Conservation (phyloP, 495 filamentous ascomycete genomes). For the Trichoderma gamsii region DNA sequence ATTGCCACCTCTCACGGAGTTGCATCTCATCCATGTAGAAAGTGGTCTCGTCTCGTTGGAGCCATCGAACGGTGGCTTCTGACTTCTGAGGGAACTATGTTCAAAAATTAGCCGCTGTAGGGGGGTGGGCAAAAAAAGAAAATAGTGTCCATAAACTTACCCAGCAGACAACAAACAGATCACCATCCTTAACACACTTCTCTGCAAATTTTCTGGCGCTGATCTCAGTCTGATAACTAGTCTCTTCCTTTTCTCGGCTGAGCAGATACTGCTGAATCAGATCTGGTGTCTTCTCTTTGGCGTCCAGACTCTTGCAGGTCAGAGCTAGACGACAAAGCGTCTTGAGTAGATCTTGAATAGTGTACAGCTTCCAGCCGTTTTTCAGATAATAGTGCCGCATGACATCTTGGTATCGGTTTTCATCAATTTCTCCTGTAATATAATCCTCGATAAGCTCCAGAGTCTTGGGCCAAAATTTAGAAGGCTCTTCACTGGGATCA, state of each 20-base stretch:
- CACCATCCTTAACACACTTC: constrained; percentile 79
- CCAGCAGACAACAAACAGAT: constrained; percentile 78
- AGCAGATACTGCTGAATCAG: constrained; percentile 76
- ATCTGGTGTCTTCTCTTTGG: constrained; percentile 84
- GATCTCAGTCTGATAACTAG: constrained; percentile 77
- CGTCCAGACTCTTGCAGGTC: constrained; percentile 68
- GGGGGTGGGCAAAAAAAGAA: constrained; percentile 10
- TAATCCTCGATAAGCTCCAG: constrained; percentile 73
- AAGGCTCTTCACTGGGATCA: constrained; percentile 33
- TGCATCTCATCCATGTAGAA: constrained; percentile 62
- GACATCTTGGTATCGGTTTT: constrained; percentile 75
- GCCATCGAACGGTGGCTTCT: constrained; percentile 59
- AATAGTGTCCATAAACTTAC: constrained; percentile 47
- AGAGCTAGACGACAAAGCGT: constrained; percentile 70
- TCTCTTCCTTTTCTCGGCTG: constrained; percentile 72
- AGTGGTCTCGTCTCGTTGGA: constrained; percentile 75
- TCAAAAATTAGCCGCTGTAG: constrained; percentile 14
- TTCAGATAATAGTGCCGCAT: constrained; percentile 83
- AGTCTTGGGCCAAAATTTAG: constrained; percentile 47
- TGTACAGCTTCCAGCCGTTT: constrained; percentile 85
- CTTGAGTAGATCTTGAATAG: constrained; percentile 75
- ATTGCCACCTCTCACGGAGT: constrained; percentile 65
- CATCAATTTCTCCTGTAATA: constrained; percentile 76
- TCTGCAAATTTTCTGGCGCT: constrained; percentile 81
- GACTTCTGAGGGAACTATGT: constrained; percentile 49